Conservation (phyloP, 371 early-diverging fungal species). For the Mortierella sp. region DNA sequence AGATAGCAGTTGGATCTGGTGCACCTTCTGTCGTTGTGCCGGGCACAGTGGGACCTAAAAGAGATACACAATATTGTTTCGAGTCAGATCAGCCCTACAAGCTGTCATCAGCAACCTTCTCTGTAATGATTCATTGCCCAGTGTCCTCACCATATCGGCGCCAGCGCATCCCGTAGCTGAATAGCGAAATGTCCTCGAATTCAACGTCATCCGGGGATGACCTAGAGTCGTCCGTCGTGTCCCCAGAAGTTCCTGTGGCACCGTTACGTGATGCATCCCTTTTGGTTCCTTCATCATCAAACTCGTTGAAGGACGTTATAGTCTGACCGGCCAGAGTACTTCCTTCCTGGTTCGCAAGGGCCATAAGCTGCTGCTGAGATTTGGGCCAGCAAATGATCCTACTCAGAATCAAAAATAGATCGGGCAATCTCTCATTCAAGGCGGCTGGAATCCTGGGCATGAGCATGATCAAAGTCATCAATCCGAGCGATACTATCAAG, state of each 20-base stretch:
- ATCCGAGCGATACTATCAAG: slow-evolving; percentile 66
- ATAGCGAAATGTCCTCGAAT: slow-evolving; percentile 36
- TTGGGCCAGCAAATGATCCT: slow-evolving; percentile 75
- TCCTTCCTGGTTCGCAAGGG: slow-evolving; percentile 54
- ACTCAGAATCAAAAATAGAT: slow-evolving; percentile 68
- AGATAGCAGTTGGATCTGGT: slow-evolving; percentile 63
- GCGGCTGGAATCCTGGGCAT: slow-evolving; percentile 73
- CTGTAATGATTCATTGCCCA: too few species aligned
- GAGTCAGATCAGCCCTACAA: too few species aligned
- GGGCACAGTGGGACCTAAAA: slow-evolving; percentile 40
- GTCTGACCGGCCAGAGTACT: slow-evolving; percentile 39
- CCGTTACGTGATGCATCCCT: neutral
- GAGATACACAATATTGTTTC: neutral
- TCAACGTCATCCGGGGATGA: slow-evolving; percentile 13
- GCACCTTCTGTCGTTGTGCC: slow-evolving; percentile 40
- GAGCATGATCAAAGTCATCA: slow-evolving; percentile 73
- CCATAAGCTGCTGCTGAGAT: slow-evolving; percentile 60
- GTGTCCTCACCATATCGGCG: slow-evolving; percentile 32
- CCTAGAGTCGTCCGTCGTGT: neutral
- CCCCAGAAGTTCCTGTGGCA: neutral
- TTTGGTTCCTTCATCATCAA: slow-evolving; percentile 22
- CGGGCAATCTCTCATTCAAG: slow-evolving; percentile 64
- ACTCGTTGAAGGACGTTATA: slow-evolving; percentile 43
- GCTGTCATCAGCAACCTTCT: too few species aligned
- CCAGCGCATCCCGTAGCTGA: slow-evolving; percentile 39